Evolutionary conservation across 2,329 filamentous ascomycete genomes (phyloP), one percentile per base, ranked within the genome.

Genomic region (Ophiocordyceps sinensis): DNA sequence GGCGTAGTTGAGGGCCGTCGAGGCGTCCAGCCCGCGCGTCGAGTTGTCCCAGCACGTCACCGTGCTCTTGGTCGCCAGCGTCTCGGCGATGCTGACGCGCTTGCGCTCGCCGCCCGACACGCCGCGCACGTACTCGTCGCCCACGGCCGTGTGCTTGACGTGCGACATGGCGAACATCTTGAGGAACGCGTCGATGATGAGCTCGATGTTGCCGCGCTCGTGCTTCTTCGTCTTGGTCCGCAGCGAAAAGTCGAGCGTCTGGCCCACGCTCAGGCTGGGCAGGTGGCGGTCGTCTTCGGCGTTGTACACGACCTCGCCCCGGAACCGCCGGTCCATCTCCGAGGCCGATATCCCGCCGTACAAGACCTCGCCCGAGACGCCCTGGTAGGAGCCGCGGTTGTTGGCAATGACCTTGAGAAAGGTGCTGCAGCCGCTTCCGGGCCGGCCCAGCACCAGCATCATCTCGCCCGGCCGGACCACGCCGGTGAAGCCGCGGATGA

Each of bases 11-110:
- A 85, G 65, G 1, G 82, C 82, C 0, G 80, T 85, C 15, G 75
- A 82, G 1, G 80, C 77, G 53, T 86, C 82, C 0, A 86, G 64
- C 13, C 82, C 82, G 41, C 79, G 68, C 3, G 80, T 85, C 0
- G 75, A 78, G 53, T 86, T 85, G 51, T 86, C 82, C 79, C 79
- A 85, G 47, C 76, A 79, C 13, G 82, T 73, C 0, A 85, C 73
- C 0, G 70, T 77, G 2, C 75, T 73, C n/a, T 67, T 59, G 1
- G 65, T 66, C 10, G 72, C 68, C 43, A 82, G 74, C 6, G 28
- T 80, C 55, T 87, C 82, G 1, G 79, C 82, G 45, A 87, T 83
- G 32, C 75, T 80, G 3, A 88, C 82, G 54, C 84, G 77, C 61
- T 88, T 85, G 41, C 76, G 67, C 54, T 82, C 77, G 34, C 77